Conservation (phyloP, 75 land plant species). For the Pinus taeda region DNA sequence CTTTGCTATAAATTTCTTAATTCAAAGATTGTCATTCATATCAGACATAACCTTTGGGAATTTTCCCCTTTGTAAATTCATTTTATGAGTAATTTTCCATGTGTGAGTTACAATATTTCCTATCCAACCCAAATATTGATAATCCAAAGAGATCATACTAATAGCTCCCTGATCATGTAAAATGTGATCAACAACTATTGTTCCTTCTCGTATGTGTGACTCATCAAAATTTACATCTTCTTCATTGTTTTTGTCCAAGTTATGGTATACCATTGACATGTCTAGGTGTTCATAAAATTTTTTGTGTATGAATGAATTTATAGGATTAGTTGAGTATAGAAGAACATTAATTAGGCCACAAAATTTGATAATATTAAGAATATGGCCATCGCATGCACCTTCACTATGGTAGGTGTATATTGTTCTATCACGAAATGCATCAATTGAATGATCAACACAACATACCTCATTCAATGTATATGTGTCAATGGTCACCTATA, state of each 20-base stretch:
- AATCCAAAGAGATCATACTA: conserved; percentile 96
- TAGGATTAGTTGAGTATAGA: conserved; percentile 97
- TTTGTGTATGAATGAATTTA: conserved; percentile 82
- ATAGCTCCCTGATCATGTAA: conserved; percentile 99
- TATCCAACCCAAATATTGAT: conserved; percentile 98
- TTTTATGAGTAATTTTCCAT: conserved; percentile 99
- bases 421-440: too few relatives aligned
- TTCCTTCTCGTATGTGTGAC: conserved; percentile 90
- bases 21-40: conserved; percentile 79
- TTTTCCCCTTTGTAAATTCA: conserved; percentile 77
- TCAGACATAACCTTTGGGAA: conserved; percentile 34
- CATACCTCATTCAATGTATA: too few relatives aligned
- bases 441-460: too few relatives aligned
- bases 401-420: conserved; percentile 60
- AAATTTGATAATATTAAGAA: conserved; percentile 93
- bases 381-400: conserved; percentile 99
- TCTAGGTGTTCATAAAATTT: conserved; percentile 98
- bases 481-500: too few relatives aligned
- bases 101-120: conserved; percentile 95
- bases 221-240: conserved; percentile 99
- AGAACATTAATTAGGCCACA: conserved; percentile 94
- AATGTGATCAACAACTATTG: conserved; percentile 98
- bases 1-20: conserved; percentile 84
- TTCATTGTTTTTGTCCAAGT: conserved; percentile 76
- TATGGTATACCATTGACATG: conserved; percentile 99